Percentiles rank a stretch among this genome's conserved stretches.
Evolutionary conservation across 2,329 filamentous ascomycete species (phyloP).

Genomic region (Colletotrichum higginsianum): DNA sequence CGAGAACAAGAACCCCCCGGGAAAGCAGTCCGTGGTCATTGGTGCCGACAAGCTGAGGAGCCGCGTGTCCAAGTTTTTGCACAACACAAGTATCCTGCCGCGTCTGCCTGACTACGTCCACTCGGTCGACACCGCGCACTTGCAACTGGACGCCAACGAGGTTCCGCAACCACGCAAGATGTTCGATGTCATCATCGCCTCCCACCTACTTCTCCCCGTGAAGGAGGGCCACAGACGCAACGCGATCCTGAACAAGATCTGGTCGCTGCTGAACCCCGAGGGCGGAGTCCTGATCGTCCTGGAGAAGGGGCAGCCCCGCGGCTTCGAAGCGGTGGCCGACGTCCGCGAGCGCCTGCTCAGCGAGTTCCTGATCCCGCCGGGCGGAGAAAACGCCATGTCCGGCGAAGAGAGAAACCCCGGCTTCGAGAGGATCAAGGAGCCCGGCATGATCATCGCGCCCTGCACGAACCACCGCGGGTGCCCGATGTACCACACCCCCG

Average conservation of each 20-base stretch:
- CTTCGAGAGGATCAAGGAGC: conserved; percentile 64
- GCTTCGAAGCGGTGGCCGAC: conserved; percentile 92
- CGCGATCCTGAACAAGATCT: conserved; percentile 87
- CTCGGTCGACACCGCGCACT: conserved; percentile 70
- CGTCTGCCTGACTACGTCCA: conserved; percentile 90
- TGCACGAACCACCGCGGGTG: conserved; percentile 93
- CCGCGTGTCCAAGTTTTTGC: conserved; percentile 81
- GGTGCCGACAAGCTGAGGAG: conserved; percentile 82
- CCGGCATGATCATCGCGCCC: conserved; percentile 77
- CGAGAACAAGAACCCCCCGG: conserved; percentile 64
- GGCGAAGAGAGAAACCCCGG: conserved; percentile 58
- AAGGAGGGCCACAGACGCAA: conserved; percentile 84
- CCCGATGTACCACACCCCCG: conserved; percentile 86
- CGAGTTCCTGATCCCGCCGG: conserved; percentile 78
- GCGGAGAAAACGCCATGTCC: conserved; percentile 55
- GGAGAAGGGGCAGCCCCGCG: conserved; percentile 91
- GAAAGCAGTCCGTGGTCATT: conserved; percentile 85
- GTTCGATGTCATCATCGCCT: conserved; percentile 92
- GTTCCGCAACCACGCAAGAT: conserved; percentile 76
- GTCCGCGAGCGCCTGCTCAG: conserved; percentile 85
- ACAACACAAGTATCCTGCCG: conserved; percentile 93
- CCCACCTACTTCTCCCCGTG: conserved; percentile 84
- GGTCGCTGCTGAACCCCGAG: conserved; percentile 86
- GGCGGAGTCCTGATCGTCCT: conserved; percentile 90
- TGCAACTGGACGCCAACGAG: conserved; percentile 71